Evolutionary conservation across 2,329 filamentous ascomycete species (phyloP), one percentile per base, ranked within the genome.

Genomic region (Botrytis medusae): DNA sequence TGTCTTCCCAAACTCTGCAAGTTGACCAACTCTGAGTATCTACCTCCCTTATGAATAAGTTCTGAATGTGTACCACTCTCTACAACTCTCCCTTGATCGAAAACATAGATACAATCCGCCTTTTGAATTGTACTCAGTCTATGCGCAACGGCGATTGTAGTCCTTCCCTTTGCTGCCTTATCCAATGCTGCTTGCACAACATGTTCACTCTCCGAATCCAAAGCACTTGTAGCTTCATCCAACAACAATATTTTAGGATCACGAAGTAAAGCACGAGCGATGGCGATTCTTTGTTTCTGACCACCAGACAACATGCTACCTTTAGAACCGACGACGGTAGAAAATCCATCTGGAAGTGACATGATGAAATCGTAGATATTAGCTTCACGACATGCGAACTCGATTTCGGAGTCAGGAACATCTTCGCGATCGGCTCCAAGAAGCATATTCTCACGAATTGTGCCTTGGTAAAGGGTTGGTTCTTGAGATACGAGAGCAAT

Each of bases 51-150:
- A 77, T 85, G 87, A 87, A 93, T 90, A 78, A 95, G 81, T 80
- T 94, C 92, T 0, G 84, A 79, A 80, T 98, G 95, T 14, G 90
- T 94, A 8, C 95, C 95, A 77, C 89, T 88, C 84, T 98, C 95
- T 1, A 97, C 92, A 61, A 98, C 89, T 74, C 89, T 88, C 12
- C 95, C 96, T 78, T 93, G 91, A 82, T 98, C 95, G 81, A 98
- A 96, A n/a, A 98, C 95, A 77, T 97, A 98, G 78, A 98, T 98
- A 67, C 95, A 85, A 80, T 98, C 95, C 0, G 95, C 95, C 81
- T 96, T 95, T 81, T 97, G 94, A 74, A 98, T 98, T 0, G 96
- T 98, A 79, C 91, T 94, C 9, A 99, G 85, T 37, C 96, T 87
- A 83, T 99, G 95, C 4, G 96, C 96, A 1, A 99, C 95, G 0